Evolutionary conservation across 73 alveolate species (phyloP).

Genomic region (Stentor coeruleus): DNA sequence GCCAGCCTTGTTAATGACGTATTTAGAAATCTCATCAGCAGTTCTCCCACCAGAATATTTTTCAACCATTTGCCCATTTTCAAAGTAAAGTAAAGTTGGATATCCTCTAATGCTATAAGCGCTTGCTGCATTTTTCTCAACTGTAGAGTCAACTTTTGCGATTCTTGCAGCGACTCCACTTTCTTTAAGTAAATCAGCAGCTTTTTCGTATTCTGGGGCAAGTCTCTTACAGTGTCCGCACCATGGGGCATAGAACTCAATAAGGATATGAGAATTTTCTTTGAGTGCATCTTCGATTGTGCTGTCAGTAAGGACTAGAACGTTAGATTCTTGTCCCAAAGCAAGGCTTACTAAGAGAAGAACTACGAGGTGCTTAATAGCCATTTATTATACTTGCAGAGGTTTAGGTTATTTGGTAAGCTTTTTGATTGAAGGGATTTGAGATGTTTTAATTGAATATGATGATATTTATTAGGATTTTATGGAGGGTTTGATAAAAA

Average conservation of each 20-base stretch:
- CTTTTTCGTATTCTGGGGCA: conserved; percentile 95
- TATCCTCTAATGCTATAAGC: conserved; percentile 85
- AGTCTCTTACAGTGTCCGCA: conserved; percentile 95
- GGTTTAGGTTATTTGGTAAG: too few relatives aligned
- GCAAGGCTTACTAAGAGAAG: not conserved
- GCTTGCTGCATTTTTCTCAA: conserved; percentile 70
- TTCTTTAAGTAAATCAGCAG: conserved; percentile 76
- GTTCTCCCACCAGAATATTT: conserved; percentile 20
- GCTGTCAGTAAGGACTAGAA: conserved; percentile 9
- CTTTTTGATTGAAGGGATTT: too few relatives aligned
- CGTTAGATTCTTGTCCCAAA: not conserved
- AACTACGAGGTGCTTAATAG: not conserved
- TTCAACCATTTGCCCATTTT: conserved; percentile 11
- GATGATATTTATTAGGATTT: too few relatives aligned
- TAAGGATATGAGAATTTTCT: not conserved
- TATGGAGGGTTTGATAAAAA: too few relatives aligned
- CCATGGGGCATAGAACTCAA: conserved; percentile 88
- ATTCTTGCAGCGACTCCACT: conserved; percentile 61
- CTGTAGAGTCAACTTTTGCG: conserved; percentile 97
- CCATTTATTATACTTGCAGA: not conserved
- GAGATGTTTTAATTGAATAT: too few relatives aligned
- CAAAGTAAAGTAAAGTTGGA: conserved; percentile 74
- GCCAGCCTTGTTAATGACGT: not conserved
- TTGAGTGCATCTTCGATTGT: not conserved
- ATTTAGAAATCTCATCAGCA: conserved; percentile 8